phyloP scores from a whole-genome alignment of 2,329 filamentous ascomycete species.

The Arthroderma uncinatum region DNA sequence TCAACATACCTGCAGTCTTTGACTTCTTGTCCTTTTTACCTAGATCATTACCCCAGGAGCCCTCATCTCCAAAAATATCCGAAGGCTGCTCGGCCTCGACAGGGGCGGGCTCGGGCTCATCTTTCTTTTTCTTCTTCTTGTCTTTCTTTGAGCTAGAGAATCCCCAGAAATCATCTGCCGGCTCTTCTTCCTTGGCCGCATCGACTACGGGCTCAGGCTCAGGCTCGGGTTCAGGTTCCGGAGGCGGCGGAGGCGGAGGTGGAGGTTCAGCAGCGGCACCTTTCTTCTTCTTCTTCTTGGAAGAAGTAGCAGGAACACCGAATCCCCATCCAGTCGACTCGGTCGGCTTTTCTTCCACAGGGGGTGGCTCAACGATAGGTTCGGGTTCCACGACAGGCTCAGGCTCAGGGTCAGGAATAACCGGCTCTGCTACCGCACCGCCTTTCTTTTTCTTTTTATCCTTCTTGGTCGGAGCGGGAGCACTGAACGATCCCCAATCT shows the following conservation, averaged over 20 bases:
- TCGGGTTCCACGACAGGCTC: conserved; percentile 14
- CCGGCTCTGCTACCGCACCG: not conserved
- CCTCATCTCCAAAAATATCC: not conserved
- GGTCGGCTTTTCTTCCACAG: conserved; percentile 13
- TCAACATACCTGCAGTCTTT: not conserved
- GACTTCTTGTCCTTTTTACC: not conserved
- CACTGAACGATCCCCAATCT: not conserved
- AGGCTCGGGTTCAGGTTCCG: conserved; percentile 10
- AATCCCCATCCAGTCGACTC: conserved; percentile 2
- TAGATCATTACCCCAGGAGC: not conserved
- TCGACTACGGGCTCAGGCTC: conserved; percentile 16
- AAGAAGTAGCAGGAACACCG: not conserved
- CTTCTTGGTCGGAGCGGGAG: not conserved
- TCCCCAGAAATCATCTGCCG: not conserved
- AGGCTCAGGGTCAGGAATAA: conserved; percentile 4
- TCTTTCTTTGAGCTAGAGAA: not conserved
- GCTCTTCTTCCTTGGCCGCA: conserved; percentile 19
- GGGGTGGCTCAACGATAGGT: conserved; percentile 13
- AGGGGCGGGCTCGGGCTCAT: not conserved
- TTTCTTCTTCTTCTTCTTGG: conserved; percentile 21
- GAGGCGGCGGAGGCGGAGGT: conserved; percentile 13
- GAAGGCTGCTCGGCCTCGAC: not conserved
- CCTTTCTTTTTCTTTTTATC: conserved; percentile 1
- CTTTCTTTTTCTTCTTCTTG: conserved; percentile 22
- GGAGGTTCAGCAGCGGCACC: conserved; percentile 21